Evolutionary conservation across 2,329 filamentous ascomycete species (phyloP).

Genomic region (Ophiocordyceps camponoti-saundersi): DNA sequence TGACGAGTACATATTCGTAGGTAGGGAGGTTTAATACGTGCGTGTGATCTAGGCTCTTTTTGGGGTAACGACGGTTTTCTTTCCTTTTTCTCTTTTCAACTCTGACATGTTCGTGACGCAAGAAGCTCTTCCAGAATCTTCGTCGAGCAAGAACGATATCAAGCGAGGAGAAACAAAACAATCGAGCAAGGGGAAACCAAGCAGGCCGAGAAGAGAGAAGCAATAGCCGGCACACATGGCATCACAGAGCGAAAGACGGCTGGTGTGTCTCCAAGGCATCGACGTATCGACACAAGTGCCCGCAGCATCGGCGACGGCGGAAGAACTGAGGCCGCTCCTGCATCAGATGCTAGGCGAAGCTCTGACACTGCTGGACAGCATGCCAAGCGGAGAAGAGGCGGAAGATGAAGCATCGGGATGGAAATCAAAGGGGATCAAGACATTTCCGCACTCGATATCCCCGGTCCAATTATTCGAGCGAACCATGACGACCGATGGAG

Average conservation of each 20-base stretch:
- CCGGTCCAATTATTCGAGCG: slow-evolving; percentile 36
- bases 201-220: neutral
- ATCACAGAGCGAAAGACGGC: slow-evolving; percentile 18
- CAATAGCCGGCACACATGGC: neutral
- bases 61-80: neutral
- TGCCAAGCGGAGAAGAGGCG: slow-evolving; percentile 20
- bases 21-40: neutral
- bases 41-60: neutral
- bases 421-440: slow-evolving; percentile 32
- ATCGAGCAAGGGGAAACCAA: neutral
- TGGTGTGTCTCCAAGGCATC: slow-evolving; percentile 37
- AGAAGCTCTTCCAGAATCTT: too few species aligned
- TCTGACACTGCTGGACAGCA: slow-evolving; percentile 37
- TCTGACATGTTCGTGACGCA: too few species aligned
- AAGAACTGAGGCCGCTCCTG: slow-evolving; percentile 33
- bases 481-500: slow-evolving; percentile 20
- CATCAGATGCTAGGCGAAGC: slow-evolving; percentile 38
- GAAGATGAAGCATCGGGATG: slow-evolving; percentile 17
- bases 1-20: neutral
- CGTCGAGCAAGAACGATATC: too few species aligned
- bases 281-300: slow-evolving; percentile 27
- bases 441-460: slow-evolving; percentile 28
- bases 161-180: too few species aligned
- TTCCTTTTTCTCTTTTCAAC: too few species aligned
- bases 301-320: slow-evolving; percentile 15